Evolutionary conservation across 371 early-diverging fungal genomes (phyloP).

Genomic region (Amoeboaphelidium protococcarum): DNA sequence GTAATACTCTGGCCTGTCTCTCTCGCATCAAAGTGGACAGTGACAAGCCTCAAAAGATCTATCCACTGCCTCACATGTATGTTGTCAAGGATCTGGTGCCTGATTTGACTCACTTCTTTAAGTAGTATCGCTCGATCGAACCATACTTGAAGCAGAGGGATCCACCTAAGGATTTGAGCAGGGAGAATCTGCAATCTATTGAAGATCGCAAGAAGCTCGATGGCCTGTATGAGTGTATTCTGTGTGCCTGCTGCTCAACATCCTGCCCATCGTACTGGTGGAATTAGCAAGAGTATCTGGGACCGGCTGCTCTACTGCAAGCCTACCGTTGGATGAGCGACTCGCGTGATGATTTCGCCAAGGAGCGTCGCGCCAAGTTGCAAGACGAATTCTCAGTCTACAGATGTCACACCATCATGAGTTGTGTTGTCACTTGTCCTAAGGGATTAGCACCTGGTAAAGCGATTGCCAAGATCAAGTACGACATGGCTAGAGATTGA

Average conservation of each 20-base stretch:
- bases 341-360: slow-evolving; percentile 44
- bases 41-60: slow-evolving; percentile 31
- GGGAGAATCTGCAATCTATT: slow-evolving; percentile 69
- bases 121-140: slow-evolving; percentile 85
- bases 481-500: slow-evolving; percentile 38
- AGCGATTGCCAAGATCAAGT: slow-evolving; percentile 88
- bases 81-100: slow-evolving; percentile 26
- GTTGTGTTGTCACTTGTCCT: slow-evolving; percentile 86
- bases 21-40: slow-evolving; percentile 47
- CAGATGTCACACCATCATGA: slow-evolving; percentile 97
- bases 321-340: slow-evolving; percentile 81
- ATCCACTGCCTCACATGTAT: slow-evolving; percentile 75
- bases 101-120: slow-evolving; percentile 77
- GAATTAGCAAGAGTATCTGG: slow-evolving; percentile 54
- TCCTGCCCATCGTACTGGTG: slow-evolving; percentile 93
- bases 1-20: slow-evolving; percentile 79
- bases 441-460: slow-evolving; percentile 85
- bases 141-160: slow-evolving; percentile 70
- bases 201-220: slow-evolving; percentile 86
- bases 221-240: slow-evolving; percentile 89
- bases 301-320: slow-evolving; percentile 86
- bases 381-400: slow-evolving; percentile 86
- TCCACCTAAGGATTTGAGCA: slow-evolving; percentile 1
- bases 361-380: slow-evolving; percentile 57
- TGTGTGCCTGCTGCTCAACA: slow-evolving; percentile 91